Conservation (phyloP, 352 stramenopile genomes). For the Pythium chondricola region DNA sequence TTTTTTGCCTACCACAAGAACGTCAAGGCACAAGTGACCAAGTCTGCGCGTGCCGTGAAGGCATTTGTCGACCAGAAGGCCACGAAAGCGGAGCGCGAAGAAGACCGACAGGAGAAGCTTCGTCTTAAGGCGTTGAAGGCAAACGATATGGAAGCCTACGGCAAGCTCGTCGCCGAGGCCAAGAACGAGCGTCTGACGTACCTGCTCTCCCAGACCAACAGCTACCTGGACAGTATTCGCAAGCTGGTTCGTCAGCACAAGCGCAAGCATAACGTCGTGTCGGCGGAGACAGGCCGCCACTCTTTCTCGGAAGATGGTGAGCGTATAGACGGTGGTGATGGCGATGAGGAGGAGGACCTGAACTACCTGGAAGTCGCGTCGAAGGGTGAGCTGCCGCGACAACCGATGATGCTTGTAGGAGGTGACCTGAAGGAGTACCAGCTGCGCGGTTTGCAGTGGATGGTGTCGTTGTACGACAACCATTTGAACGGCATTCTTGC, state of each 20-base stretch:
- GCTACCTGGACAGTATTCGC: conserved; percentile 95
- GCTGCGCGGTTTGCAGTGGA: conserved; percentile 98
- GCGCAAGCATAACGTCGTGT: conserved; percentile 54
- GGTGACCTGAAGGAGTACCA: conserved; percentile 98
- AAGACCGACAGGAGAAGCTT: conserved; percentile 84
- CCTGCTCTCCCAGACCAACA: conserved; percentile 94
- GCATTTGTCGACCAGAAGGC: conserved; percentile 69
- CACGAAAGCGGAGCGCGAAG: conserved; percentile 76
- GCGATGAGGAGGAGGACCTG: conserved; percentile 55
- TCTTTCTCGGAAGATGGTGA: conserved; percentile 16
- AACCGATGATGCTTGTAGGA: conserved; percentile 95
- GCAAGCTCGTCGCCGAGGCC: conserved; percentile 94
- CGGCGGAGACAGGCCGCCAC: conserved; percentile 1
- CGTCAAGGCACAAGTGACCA: conserved; percentile 62
- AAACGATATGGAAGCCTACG: conserved; percentile 98
- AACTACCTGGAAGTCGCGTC: conserved; percentile 83
- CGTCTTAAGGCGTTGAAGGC: conserved; percentile 87
- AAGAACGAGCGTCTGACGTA: conserved; percentile 98
- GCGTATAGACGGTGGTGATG: conserved; percentile 29
- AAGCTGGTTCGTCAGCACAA: conserved; percentile 89
- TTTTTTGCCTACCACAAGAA: conserved; percentile 88
- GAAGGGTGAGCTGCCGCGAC: conserved; percentile 78
- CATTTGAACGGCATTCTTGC: conserved; percentile 98
- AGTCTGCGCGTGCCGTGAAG: conserved; percentile 66
- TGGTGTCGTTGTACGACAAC: conserved; percentile 98